Conservation (phyloP, 1,284 basidiomycete genomes). For the Termitomyces sp. region DNA sequence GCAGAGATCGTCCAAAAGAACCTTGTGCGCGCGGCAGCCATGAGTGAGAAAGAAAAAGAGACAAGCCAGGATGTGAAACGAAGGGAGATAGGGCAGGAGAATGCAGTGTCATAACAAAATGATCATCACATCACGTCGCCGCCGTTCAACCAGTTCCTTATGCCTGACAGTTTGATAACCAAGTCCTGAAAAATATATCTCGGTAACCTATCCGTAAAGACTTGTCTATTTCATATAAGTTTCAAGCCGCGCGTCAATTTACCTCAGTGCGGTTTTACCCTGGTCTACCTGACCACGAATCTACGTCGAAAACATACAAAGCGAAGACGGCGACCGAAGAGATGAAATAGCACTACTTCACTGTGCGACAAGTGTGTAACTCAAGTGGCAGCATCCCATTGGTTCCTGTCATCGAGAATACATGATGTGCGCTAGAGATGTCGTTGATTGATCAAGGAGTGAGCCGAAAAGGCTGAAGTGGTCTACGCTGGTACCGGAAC, state of each 20-base stretch:
- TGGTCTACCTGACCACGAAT: background rate
- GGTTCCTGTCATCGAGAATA: background rate
- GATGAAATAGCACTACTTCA: too few species aligned
- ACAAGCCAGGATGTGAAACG: slow-evolving; percentile 9
- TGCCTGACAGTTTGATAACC: background rate
- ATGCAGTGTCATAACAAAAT: slow-evolving; percentile 7
- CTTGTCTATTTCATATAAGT: background rate
- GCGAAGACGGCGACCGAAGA: background rate
- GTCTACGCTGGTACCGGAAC: background rate
- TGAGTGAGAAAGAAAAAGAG: slow-evolving; percentile 13
- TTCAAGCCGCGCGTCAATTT: background rate
- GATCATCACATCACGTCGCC: slow-evolving; percentile 2
- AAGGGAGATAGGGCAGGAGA: slow-evolving; percentile 11
- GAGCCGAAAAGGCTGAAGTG: background rate
- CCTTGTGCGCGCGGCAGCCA: slow-evolving; percentile 15
- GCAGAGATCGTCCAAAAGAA: slow-evolving; percentile 10
- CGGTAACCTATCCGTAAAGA: too few species aligned
- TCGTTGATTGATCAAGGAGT: too few species aligned
- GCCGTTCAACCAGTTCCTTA: background rate
- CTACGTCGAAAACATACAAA: background rate
- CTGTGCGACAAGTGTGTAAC: too few species aligned
- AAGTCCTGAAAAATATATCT: background rate
- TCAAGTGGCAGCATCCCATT: background rate
- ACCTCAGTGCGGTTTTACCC: background rate
- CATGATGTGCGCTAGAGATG: background rate